Percentiles rank a stretch among this genome's conserved stretches.
These are phyloP conservation scores for Delitschia confertaspora DNA, from an alignment of 495 filamentous ascomycete species.

Conservation along the genomic window DNA sequence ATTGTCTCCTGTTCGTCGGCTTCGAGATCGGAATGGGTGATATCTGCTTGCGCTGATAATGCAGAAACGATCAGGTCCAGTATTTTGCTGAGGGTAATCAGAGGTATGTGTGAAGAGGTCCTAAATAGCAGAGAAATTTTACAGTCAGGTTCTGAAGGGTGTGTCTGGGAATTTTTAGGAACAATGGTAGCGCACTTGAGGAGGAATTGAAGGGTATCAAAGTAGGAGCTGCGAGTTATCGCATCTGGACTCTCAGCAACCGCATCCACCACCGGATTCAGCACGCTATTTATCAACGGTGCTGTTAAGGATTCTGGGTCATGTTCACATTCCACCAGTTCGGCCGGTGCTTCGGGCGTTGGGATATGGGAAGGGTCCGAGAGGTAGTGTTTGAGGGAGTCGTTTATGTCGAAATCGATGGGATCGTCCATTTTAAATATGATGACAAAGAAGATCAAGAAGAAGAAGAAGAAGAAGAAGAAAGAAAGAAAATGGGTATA, in stretches of 20 bases:
- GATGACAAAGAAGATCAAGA: constrained; percentile 30
- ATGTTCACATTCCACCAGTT: constrained; percentile 81
- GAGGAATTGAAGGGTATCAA: constrained; percentile 91
- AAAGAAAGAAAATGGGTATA: constrained; percentile 7
- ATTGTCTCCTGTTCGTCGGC: constrained; percentile 81
- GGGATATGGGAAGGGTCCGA: constrained; percentile 75
- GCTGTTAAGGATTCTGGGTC: constrained; percentile 76
- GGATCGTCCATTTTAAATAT: constrained; percentile 63
- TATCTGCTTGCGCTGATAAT: constrained; percentile 83
- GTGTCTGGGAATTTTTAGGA: constrained; percentile 40
- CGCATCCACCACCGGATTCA: constrained; percentile 90
- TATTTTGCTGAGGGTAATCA: constrained; percentile 77
- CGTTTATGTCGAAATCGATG: constrained; percentile 86
- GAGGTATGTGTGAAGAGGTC: constrained; percentile 71
- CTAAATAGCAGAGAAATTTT: constrained; percentile 62
- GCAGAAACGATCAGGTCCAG: constrained; percentile 90
- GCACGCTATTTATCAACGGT: constrained; percentile 66
- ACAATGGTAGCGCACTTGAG: constrained; percentile 83
- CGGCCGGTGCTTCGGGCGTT: constrained; percentile 78
- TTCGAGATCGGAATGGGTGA: constrained; percentile 76
- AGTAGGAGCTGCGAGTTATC: constrained; percentile 62
- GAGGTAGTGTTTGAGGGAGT: constrained; percentile 90
- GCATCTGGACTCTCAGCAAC: constrained; percentile 86
- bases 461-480: constrained; percentile 32
- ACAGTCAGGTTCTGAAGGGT: constrained; percentile 45